Evolutionary conservation across 225 moss, liverwort and hornwort species (phyloP).

Genomic region (Pseudoscleropodium purum): DNA sequence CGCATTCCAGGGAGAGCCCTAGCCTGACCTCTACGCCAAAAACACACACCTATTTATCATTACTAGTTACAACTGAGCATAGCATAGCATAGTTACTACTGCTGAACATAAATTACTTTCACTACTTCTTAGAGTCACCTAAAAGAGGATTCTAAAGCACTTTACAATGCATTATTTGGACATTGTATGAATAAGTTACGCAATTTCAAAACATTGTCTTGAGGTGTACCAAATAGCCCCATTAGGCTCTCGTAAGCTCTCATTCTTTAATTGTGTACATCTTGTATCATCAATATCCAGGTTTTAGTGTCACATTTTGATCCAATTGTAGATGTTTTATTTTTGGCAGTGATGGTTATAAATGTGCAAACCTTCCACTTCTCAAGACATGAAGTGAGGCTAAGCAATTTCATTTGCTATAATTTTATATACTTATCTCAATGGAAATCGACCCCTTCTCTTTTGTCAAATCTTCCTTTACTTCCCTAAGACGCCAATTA

Average conservation of each 20-base stretch:
- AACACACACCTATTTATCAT: background rate
- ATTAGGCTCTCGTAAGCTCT: background rate
- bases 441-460: background rate
- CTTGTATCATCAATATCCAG: background rate
- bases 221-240: rapidly evolving
- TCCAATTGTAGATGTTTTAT: rapidly evolving
- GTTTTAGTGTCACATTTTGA: background rate
- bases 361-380: background rate
- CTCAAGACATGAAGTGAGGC: background rate
- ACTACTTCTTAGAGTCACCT: background rate
- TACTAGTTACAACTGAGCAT: background rate
- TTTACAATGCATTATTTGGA: background rate
- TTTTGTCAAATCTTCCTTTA: background rate
- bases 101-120: background rate
- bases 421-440: background rate
- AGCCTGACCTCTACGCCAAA: background rate
- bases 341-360: rapidly evolving
- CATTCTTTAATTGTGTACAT: background rate
- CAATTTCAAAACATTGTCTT: background rate
- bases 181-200: background rate
- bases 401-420: background rate
- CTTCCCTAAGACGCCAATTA: rapidly evolving
- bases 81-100: too few species aligned
- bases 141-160: background rate
- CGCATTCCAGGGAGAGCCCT: background rate